These are phyloP conservation scores for Tillandsia leiboldiana DNA, from an alignment of 176 grass and related monocot genomes.

Conservation along the genomic window DNA sequence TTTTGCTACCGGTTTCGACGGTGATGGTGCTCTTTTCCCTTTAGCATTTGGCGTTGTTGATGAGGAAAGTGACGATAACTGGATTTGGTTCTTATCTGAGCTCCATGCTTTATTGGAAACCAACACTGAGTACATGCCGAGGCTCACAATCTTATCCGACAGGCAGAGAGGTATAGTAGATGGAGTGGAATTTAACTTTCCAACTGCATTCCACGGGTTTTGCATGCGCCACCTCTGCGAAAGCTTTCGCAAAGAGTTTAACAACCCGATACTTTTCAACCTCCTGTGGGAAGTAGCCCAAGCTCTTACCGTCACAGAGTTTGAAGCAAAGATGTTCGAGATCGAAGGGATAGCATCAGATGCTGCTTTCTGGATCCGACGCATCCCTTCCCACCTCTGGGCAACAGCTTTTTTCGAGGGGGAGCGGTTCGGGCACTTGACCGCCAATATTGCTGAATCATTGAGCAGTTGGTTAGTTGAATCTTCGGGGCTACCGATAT, in stretches of 20 bases:
- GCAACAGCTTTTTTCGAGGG: constrained; percentile 96
- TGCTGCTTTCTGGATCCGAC: constrained; percentile 86
- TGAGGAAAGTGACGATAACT: constrained; percentile 92
- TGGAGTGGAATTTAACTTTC: constrained; percentile 97
- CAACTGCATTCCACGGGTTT: constrained; percentile 87
- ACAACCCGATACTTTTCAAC: constrained; percentile 59
- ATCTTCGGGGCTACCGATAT: constrained; percentile 71
- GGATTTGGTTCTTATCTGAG: constrained; percentile 95
- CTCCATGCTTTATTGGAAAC: constrained; percentile 75
- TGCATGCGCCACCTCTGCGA: constrained; percentile 92
- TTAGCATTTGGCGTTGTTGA: constrained; percentile 93
- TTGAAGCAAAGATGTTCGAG: constrained; percentile 81
- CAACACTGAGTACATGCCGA: constrained; percentile 96
- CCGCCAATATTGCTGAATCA: constrained; percentile 67
- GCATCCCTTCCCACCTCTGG: constrained; percentile 61
- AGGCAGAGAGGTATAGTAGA: constrained; percentile 79
- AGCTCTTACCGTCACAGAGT: constrained; percentile 80
- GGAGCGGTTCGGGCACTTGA: constrained; percentile 71
- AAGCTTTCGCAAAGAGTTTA: constrained; percentile 84
- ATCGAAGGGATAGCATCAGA: constrained; percentile 82
- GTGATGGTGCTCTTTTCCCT: constrained; percentile 87
- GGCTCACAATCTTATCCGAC: constrained; percentile 87
- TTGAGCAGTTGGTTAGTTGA: constrained; percentile 78
- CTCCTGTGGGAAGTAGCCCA: constrained; percentile 90
- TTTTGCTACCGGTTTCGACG: constrained; percentile 87